Percentiles rank a stretch among this genome's conserved stretches.
Conservation (phyloP, 2,329 filamentous ascomycete genomes). For the Fusarium sp. region DNA sequence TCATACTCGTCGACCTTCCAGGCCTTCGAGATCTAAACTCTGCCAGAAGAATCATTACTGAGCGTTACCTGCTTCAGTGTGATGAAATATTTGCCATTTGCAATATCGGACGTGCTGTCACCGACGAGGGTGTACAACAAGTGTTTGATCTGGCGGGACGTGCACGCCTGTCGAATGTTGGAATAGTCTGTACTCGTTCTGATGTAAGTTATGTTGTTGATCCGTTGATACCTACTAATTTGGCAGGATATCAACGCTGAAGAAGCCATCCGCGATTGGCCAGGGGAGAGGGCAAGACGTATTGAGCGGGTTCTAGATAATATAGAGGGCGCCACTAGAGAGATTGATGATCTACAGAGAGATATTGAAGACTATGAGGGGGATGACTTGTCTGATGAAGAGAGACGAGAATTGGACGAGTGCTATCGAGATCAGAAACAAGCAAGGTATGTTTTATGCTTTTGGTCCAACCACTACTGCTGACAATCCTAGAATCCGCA, state of each 20-base stretch:
- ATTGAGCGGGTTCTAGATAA: constrained; percentile 40
- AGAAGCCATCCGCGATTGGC: constrained; percentile 54
- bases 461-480: neutral
- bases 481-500: constrained; percentile 25
- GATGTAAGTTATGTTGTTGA: constrained; percentile 51
- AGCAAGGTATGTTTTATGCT: constrained; percentile 4
- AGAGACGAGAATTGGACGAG: neutral
- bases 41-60: constrained; percentile 60
- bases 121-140: constrained; percentile 57
- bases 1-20: constrained; percentile 63
- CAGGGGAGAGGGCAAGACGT: constrained; percentile 30
- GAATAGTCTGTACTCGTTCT: constrained; percentile 61
- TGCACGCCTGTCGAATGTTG: constrained; percentile 57
- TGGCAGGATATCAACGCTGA: constrained; percentile 51
- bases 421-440: neutral
- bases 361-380: constrained; percentile 27
- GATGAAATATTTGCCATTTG: constrained; percentile 64
- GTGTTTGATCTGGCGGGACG: constrained; percentile 59
- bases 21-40: constrained; percentile 64
- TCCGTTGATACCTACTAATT: neutral
- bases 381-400: constrained; percentile 25
- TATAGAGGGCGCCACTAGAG: constrained; percentile 23
- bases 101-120: constrained; percentile 58
- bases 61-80: constrained; percentile 61
- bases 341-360: constrained; percentile 12